Base-by-base conservation (phyloP, 2,329 filamentous ascomycete genomes). In the Alternaria tenuissima region DNA sequence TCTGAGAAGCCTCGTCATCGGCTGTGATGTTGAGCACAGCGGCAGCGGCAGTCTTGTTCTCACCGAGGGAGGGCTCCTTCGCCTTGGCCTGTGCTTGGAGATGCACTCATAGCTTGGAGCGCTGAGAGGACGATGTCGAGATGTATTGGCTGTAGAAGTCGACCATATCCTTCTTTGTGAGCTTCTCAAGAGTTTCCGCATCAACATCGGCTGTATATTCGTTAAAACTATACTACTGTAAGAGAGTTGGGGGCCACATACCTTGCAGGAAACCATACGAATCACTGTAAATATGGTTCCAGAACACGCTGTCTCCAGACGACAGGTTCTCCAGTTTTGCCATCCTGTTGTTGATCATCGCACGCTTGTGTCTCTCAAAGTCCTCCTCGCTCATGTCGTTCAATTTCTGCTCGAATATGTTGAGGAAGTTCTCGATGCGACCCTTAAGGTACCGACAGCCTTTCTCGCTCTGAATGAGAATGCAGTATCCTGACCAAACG, bases 281-380 rank as follows among this genome's bases (percentile, higher is more conserved):
- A 75, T 97, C 94, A 53, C 86, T 91, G 52, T 88, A 87, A 68
- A 99, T 92, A 72, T 97, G 92, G 51, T 84, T 85, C 94, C 93
- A 97, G 75, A 96, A 90, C 44, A 92, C 86, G 56, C 84, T 86
- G 6, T 89, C 93, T 81, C 99, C 95, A 66, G 94, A 91, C 61
- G 89, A 87, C 47, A 99, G 82, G 67, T 97, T 98, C 84, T 97
- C 97, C 69, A 96, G 79, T 79, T 96, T 97, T 80, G 98, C 94
- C 22, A 96, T 82, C 16, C 92, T 85, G 80, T 93, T 93, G 75
- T 91, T 92, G 72, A 97, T 89, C 42, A 98, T 83, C 72, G 93
- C 96, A 68, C 91, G 87, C 82, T 97, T 97, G 81, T 98, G 92
- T 48, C 88, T 89, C 74, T 97, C 93, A 69, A 99, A 98, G 11